These are phyloP conservation scores for Lentinula aciculospora DNA, from an alignment of 768 basidiomycete species.

Conservation along the genomic window DNA sequence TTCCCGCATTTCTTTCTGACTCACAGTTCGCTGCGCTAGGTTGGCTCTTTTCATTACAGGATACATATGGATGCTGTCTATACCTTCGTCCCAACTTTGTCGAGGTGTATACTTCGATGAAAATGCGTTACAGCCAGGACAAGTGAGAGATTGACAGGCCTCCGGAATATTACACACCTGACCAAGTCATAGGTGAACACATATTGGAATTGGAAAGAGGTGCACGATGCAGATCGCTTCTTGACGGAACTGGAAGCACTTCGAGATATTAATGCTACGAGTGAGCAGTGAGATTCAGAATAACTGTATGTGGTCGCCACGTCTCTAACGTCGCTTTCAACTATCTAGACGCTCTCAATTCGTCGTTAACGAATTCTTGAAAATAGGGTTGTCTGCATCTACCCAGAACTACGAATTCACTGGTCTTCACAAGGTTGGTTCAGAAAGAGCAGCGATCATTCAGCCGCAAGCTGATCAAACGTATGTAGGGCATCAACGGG, in stretches of 20 bases:
- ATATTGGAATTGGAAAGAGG: conserved; percentile 89
- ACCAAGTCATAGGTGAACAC: conserved; percentile 73
- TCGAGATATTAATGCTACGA: conserved; percentile 57
- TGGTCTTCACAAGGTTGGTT: conserved; percentile 45
- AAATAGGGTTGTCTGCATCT: conserved; percentile 65
- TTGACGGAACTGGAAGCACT: conserved; percentile 64
- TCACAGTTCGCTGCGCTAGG: conserved; percentile 27
- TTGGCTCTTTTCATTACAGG: conserved; percentile 54
- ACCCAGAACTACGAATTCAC: conserved; percentile 64
- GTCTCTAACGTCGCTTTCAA: conserved; percentile 2
- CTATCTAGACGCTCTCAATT: conserved; percentile 56
- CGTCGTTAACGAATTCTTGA: conserved; percentile 60
- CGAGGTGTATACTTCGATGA: conserved; percentile 84
- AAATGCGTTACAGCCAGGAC: conserved; percentile 90
- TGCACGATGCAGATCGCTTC: conserved; percentile 80
- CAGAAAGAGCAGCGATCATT: background rate
- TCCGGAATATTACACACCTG: background rate
- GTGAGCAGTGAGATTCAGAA: conserved; percentile 54
- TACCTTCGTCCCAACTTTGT: conserved; percentile 64
- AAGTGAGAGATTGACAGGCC: conserved; percentile 42
- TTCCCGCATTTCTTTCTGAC: background rate
- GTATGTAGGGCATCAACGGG: conserved; percentile 48
- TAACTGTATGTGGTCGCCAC: conserved; percentile 1
- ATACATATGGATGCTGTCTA: conserved; percentile 76
- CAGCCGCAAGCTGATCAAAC: conserved; percentile 5